phyloP scores from a whole-genome alignment of 1,284 basidiomycete species.

The Baeospora myosura region DNA sequence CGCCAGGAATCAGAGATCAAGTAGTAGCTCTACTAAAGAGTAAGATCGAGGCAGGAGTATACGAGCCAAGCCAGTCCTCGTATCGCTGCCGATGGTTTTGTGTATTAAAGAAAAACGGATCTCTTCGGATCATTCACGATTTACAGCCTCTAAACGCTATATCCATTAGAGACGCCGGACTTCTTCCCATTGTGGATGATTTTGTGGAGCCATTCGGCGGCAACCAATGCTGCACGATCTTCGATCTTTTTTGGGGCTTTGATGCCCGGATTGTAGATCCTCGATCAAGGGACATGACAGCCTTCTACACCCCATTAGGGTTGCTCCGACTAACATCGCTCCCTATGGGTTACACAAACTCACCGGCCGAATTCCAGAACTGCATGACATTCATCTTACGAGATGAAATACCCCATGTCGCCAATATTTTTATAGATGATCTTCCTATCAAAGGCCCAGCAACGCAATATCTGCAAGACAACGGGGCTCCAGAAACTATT shows the following conservation, averaged over 20 bases:
- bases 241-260: conserved; percentile 28
- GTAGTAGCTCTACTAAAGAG: conserved; percentile 16
- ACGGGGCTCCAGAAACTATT: conserved; percentile 20
- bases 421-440: conserved; percentile 28
- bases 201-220: conserved; percentile 22
- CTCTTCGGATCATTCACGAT: conserved; percentile 24
- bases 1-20: conserved; percentile 23
- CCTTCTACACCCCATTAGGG: conserved; percentile 25
- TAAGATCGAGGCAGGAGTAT: conserved; percentile 21
- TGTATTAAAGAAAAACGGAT: conserved; percentile 28
- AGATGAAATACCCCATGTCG: conserved; percentile 25
- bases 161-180: conserved; percentile 21
- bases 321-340: conserved; percentile 17
- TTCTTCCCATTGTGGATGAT: conserved; percentile 22
- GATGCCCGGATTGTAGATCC: conserved; percentile 17
- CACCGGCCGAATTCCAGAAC: conserved; percentile 27
- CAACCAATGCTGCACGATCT: conserved; percentile 21
- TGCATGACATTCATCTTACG: conserved; percentile 28
- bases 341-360: conserved; percentile 33
- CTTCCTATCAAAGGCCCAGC: conserved; percentile 18
- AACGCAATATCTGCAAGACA: conserved; percentile 12
- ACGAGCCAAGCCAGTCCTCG: conserved; percentile 24
- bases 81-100: conserved; percentile 36
- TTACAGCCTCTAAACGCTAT: conserved; percentile 24
- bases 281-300: conserved; percentile 20